Percentiles rank a stretch among this genome's conserved stretches.
phyloP scores from a whole-genome alignment of 345 rosid species.

The Salix caprea region DNA sequence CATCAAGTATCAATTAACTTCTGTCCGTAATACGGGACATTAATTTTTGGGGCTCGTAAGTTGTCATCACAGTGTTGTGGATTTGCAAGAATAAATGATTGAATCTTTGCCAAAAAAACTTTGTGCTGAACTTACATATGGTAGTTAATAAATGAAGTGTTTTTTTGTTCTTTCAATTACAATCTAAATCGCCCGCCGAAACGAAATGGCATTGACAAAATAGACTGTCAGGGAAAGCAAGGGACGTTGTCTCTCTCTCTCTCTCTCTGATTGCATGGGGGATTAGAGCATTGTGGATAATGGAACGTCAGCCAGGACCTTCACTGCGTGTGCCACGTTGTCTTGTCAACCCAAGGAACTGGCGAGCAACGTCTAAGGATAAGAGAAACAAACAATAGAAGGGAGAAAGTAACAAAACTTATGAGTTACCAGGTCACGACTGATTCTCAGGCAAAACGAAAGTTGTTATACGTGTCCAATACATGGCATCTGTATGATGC shows the following conservation, averaged over 20 bases:
- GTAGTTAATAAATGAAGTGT: too few species aligned
- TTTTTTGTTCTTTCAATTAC: background rate
- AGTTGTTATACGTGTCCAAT: background rate
- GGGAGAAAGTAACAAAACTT: background rate
- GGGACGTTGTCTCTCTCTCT: background rate
- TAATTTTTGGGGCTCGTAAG: constrained; percentile 14
- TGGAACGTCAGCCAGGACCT: background rate
- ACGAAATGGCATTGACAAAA: background rate
- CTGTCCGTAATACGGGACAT: background rate
- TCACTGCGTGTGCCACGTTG: background rate
- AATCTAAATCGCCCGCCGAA: background rate
- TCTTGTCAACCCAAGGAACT: too few species aligned
- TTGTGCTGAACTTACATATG: background rate
- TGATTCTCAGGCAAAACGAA: background rate
- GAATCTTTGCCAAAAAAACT: background rate
- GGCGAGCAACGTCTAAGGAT: background rate
- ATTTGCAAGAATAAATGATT: background rate
- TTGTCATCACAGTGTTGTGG: constrained; percentile 2
- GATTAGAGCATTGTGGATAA: background rate
- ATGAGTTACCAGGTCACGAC: background rate
- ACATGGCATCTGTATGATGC: background rate
- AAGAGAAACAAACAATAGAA: background rate
- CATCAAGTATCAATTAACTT: constrained; percentile 5
- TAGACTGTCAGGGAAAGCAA: background rate
- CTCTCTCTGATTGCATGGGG: too few species aligned